A percentile compares a stretch with the other conserved stretches of the same genome.
Evolutionary conservation across 495 filamentous ascomycete genomes (phyloP).

Genomic region (Thermothielavioides terrestris): DNA sequence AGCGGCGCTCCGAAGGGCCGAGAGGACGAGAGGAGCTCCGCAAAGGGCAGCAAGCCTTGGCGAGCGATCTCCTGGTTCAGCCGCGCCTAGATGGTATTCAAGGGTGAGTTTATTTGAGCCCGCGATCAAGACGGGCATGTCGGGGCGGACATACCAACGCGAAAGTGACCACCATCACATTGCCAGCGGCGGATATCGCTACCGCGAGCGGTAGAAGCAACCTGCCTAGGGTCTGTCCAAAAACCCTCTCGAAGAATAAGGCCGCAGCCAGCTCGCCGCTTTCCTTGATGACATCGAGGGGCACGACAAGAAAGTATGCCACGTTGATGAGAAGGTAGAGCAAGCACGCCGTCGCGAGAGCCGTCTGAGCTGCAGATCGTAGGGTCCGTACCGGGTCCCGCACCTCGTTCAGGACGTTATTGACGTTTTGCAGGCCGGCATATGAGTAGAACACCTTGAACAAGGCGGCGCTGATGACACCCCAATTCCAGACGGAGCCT

Average conservation of each 20-base stretch:
- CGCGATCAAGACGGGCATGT: background rate
- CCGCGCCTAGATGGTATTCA: constrained; percentile 42
- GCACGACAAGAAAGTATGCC: constrained; percentile 60
- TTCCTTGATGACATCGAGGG: constrained; percentile 57
- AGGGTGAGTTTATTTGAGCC: background rate
- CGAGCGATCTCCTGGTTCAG: constrained; percentile 44
- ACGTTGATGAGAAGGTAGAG: constrained; percentile 64
- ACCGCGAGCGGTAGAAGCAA: constrained; percentile 9
- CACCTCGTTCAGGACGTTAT: constrained; percentile 72
- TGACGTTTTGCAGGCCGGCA: constrained; percentile 56
- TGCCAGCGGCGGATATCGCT: constrained; percentile 53
- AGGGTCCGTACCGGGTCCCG: constrained; percentile 59
- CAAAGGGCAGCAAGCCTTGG: constrained; percentile 57
- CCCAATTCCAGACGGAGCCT: constrained; percentile 48
- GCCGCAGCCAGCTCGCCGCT: constrained; percentile 61
- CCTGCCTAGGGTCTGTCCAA: constrained; percentile 50
- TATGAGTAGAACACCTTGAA: constrained; percentile 73
- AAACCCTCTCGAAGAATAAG: constrained; percentile 58
- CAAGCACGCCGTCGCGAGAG: constrained; percentile 50
- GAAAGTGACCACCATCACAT: constrained; percentile 73
- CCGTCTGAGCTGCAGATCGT: constrained; percentile 52
- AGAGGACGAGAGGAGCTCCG: constrained; percentile 52
- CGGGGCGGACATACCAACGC: constrained; percentile 15
- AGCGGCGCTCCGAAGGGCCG: constrained; percentile 59
- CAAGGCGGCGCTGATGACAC: constrained; percentile 50